A percentile compares a stretch with the other conserved stretches of the same genome.
Evolutionary conservation across 1,284 basidiomycete genomes (phyloP).

Genomic region (Ganoderma lucidum): DNA sequence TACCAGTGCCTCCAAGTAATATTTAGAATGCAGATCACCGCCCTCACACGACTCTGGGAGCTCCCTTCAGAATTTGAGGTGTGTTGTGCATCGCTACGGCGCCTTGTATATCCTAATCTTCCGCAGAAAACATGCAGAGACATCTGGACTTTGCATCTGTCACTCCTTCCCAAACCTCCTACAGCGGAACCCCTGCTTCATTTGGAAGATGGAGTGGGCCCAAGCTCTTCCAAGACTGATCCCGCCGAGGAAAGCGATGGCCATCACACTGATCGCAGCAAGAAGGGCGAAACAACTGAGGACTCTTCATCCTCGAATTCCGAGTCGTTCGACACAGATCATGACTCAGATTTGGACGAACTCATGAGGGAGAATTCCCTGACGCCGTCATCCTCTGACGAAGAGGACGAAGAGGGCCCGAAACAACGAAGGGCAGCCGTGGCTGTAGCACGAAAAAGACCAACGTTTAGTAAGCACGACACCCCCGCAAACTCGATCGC

Average conservation of each 20-base stretch:
- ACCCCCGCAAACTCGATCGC: slow-evolving; percentile 67
- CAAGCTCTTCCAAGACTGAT: slow-evolving; percentile 18
- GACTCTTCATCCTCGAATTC: slow-evolving; percentile 30
- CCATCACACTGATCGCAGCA: slow-evolving; percentile 39
- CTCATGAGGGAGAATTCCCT: slow-evolving; percentile 65
- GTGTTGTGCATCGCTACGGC: neutral
- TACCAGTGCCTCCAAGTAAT: slow-evolving; percentile 85
- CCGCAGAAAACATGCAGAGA: slow-evolving; percentile 79
- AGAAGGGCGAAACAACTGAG: slow-evolving; percentile 21
- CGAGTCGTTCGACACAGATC: slow-evolving; percentile 33
- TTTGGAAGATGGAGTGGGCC: slow-evolving; percentile 42
- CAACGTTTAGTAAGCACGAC: slow-evolving; percentile 50
- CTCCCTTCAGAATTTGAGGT: slow-evolving; percentile 87
- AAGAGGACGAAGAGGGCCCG: slow-evolving; percentile 42
- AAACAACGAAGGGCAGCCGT: slow-evolving; percentile 23
- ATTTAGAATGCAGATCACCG: slow-evolving; percentile 76
- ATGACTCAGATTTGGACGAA: slow-evolving; percentile 57
- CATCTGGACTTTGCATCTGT: slow-evolving; percentile 81
- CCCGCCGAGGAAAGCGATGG: slow-evolving; percentile 31
- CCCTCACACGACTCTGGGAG: slow-evolving; percentile 71
- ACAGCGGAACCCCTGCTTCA: slow-evolving; percentile 66
- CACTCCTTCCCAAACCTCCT: slow-evolving; percentile 65
- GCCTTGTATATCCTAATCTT: neutral
- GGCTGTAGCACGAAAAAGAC: slow-evolving; percentile 18
- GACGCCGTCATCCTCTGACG: slow-evolving; percentile 48